These are phyloP conservation scores for Citrullus amarus DNA, from an alignment of 306 rosid species.

Conservation along the genomic window DNA sequence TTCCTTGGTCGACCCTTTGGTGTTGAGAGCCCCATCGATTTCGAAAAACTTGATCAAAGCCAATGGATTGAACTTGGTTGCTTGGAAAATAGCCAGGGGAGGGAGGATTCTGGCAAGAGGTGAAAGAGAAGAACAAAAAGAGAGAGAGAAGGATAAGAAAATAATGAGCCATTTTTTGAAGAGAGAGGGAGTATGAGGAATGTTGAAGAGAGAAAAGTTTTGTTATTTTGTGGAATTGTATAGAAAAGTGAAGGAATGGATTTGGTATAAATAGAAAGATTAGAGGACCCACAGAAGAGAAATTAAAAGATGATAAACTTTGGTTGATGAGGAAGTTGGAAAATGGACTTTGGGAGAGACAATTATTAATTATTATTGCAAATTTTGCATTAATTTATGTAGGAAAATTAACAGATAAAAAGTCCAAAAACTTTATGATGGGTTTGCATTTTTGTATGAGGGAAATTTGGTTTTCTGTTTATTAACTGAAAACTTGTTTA, in stretches of 20 bases:
- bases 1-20: slow-evolving; percentile 44
- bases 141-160: slow-evolving; percentile 21
- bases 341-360: neutral
- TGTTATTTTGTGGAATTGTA: neutral
- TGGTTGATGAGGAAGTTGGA: slow-evolving; percentile 8
- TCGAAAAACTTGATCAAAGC: slow-evolving; percentile 47
- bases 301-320: neutral
- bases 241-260: neutral
- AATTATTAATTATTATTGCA: neutral
- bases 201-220: neutral
- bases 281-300: neutral
- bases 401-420: neutral
- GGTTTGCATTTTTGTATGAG: neutral
- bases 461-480: neutral
- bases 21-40: slow-evolving; percentile 83
- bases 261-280: slow-evolving; percentile 8
- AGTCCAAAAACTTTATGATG: neutral
- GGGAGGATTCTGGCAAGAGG: slow-evolving; percentile 50
- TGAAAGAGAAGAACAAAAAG: slow-evolving; percentile 18
- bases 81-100: slow-evolving; percentile 73
- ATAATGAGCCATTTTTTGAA: slow-evolving; percentile 18
- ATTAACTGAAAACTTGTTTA: neutral
- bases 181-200: neutral
- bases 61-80: slow-evolving; percentile 33
- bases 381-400: neutral